Evolutionary conservation across 2,329 filamentous ascomycete species (phyloP).

Genomic region (Cryphonectria nitschkei): DNA sequence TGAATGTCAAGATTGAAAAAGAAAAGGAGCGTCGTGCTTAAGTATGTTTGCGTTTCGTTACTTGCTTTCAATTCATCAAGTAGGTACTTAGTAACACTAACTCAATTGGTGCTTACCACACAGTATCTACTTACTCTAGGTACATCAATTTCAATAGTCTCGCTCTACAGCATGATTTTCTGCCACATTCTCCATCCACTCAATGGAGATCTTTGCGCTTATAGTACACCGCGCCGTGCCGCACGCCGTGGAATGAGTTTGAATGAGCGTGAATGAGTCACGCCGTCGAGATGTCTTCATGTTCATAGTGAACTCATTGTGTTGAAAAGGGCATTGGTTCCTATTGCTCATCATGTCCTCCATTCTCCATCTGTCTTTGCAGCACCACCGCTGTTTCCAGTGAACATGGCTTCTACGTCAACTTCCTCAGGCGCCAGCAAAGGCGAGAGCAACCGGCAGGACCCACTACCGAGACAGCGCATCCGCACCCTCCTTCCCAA

Average conservation of each 20-base stretch:
- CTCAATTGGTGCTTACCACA: too few relatives aligned
- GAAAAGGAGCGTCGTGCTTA: neutral
- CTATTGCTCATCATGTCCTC: neutral
- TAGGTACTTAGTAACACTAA: too few relatives aligned
- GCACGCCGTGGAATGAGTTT: neutral
- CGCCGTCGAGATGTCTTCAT: neutral
- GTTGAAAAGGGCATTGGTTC: neutral
- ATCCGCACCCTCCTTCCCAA: conserved; percentile 50
- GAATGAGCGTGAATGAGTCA: neutral
- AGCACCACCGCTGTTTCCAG: too few relatives aligned
- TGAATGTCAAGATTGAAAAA: too few relatives aligned
- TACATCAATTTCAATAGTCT: too few relatives aligned
- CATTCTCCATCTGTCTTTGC: neutral
- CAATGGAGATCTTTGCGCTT: too few relatives aligned
- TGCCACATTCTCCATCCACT: too few relatives aligned
- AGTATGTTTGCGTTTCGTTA: too few relatives aligned
- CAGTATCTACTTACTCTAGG: too few relatives aligned
- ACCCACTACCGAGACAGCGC: conserved; percentile 35
- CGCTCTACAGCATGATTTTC: too few relatives aligned
- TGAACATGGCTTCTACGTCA: neutral
- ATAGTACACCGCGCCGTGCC: too few relatives aligned
- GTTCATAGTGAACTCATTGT: neutral
- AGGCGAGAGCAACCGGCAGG: neutral
- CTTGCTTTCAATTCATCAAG: too few relatives aligned
- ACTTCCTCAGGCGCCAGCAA: conserved; percentile 14